phyloP scores from a whole-genome alignment of 1,284 basidiomycete species.

The Ganoderma resinaceum region DNA sequence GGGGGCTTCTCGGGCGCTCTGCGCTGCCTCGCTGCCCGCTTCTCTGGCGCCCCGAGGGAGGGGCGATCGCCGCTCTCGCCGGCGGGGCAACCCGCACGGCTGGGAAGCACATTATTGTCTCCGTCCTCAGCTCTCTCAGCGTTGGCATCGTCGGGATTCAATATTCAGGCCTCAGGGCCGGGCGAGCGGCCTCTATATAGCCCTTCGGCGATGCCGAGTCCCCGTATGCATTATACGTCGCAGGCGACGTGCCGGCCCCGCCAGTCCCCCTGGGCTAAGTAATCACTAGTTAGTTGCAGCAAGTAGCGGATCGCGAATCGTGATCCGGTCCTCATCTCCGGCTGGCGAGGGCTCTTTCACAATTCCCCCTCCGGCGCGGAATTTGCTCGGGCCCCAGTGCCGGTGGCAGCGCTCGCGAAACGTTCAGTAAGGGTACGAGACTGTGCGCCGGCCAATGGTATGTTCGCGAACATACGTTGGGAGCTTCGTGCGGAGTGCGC shows the following conservation, averaged over 20 bases:
- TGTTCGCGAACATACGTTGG: background rate
- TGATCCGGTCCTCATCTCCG: conserved; percentile 2
- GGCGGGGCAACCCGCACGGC: background rate
- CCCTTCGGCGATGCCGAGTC: conserved; percentile 2
- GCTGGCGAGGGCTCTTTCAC: background rate
- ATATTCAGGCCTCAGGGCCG: background rate
- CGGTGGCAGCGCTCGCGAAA: background rate
- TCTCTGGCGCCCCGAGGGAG: conserved; percentile 15
- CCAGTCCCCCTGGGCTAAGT: background rate
- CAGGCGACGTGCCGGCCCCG: background rate
- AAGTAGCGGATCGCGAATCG: background rate
- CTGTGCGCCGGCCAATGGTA: background rate
- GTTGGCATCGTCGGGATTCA: too few species aligned
- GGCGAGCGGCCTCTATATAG: background rate
- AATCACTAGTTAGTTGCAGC: background rate
- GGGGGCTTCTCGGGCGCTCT: conserved; percentile 1
- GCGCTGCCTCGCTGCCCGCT: background rate
- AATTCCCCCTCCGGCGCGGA: background rate
- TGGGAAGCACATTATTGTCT: background rate
- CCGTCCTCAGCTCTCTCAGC: background rate
- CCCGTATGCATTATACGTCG: background rate
- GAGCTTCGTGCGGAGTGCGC: background rate
- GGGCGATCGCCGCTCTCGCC: conserved; percentile 11
- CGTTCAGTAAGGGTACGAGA: too few species aligned
- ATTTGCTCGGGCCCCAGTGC: background rate